Base-by-base conservation (phyloP, 768 basidiomycete genomes). In the Hortiboletus campestris region DNA sequence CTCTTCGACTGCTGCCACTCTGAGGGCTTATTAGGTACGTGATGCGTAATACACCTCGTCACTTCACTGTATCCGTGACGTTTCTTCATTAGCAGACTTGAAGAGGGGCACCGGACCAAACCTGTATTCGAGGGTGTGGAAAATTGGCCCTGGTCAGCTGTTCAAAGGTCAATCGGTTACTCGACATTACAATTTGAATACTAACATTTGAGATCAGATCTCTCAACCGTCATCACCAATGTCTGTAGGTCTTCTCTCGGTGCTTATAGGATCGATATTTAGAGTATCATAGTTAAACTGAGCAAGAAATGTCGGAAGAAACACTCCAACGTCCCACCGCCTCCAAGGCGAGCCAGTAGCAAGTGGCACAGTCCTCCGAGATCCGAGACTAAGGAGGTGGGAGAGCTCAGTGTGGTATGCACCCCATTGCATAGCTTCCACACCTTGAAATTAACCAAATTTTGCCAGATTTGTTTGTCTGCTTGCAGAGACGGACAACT, bases 1-100 rank as follows among this genome's bases (percentile, higher is more conserved):
- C 57, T 70, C 17, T 63, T 71, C 3, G 69, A 70, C 19, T 70
- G 67, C 6, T 71, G 69, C 16, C 69, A 71, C 13, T 71, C 68
- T 0, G 68, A 71, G n/a, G 59, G 45, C 6, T 39, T 70, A 3
- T 43, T 70, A 28, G 63, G 68, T 71, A 48, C 46, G 52, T 57
- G 12, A 38, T 29, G 13, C 17, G 19, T 12, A 12, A 22, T 51
- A 38, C 11, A 13, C 0, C 6, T 35, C 13, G 4, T 43, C 25
- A n/a, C 6, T n/a, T 6, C 31, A 11, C 12, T 13, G 17, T 2
- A 38, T 35, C 10, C 13, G 11, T 48, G 22, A 44, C 35, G 6
- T 19, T 29, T 6, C 14, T 34, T 38, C 35, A 32, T 20, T n/a
- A 6, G 13, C 17, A 69, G 68, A 69, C 44, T 49, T 70, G 49